Conservation (phyloP, 1,139 yeast genomes). For the Yamadazyma buinensis region DNA sequence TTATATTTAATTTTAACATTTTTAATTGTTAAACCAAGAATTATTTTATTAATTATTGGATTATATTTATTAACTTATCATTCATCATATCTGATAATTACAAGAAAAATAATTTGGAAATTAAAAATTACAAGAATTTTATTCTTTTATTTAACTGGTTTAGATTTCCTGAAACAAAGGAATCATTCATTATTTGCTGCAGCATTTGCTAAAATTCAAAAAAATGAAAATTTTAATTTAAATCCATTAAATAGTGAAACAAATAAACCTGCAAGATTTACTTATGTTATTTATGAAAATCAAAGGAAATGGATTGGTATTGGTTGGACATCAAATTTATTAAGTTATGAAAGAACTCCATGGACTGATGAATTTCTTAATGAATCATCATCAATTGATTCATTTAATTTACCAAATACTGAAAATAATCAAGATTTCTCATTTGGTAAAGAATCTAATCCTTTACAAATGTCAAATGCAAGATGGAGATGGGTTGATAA, state of each 20-base stretch:
- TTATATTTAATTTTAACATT: conserved; percentile 67
- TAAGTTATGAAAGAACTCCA: conserved; percentile 89
- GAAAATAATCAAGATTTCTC: conserved; percentile 27
- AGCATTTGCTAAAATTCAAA: conserved; percentile 59
- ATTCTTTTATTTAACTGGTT: conserved; percentile 80
- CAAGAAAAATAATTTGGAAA: conserved; percentile 81
- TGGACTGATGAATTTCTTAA: conserved; percentile 97
- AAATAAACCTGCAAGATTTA: conserved; percentile 71
- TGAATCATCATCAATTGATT: conserved; percentile 73
- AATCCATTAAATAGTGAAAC: conserved; percentile 17
- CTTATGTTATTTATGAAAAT: conserved; percentile 91
- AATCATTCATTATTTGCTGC: conserved; percentile 51
- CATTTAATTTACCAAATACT: conserved; percentile 77
- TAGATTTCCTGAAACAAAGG: conserved; percentile 65
- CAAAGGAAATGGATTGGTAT: conserved; percentile 97
- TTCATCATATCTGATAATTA: conserved; percentile 77
- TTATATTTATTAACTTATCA: conserved; percentile 74
- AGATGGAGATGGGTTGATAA: conserved; percentile 94
- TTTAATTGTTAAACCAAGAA: conserved; percentile 67
- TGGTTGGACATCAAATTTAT: conserved; percentile 92
- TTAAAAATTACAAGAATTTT: conserved; percentile 66
- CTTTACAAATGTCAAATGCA: conserved; percentile 33
- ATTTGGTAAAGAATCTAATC: conserved; percentile 17
- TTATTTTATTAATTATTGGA: conserved; percentile 59
- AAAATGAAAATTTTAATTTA: conserved; percentile 34